Evolutionary conservation across 1,139 yeast genomes (phyloP).

Genomic region (Diutina pseudorugosa): DNA sequence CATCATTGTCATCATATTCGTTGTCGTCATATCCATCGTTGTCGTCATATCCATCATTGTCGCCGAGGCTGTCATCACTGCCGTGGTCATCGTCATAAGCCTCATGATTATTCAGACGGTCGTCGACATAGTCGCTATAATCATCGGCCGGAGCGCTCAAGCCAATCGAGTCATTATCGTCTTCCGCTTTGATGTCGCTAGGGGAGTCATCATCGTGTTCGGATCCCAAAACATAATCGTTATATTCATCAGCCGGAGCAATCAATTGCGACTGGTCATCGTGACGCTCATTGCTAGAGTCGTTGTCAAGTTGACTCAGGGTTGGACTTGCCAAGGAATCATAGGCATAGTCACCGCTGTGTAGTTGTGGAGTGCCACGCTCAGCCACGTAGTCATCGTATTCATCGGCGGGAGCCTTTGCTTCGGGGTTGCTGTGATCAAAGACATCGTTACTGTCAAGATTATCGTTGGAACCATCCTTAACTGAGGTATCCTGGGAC

Average conservation of each 20-base stretch:
- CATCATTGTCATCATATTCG: no score
- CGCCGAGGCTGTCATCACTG: no score
- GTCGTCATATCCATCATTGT: no score
- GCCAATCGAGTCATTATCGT: neutral
- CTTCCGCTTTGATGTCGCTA: no score
- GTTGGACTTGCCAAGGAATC: neutral
- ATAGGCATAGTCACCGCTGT: neutral
- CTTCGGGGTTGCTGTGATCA: no score
- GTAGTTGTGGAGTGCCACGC: neutral
- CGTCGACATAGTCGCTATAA: neutral
- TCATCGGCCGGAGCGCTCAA: neutral
- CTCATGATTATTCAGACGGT: neutral
- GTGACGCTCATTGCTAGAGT: neutral
- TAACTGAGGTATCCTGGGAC: no score
- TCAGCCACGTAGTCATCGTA: neutral
- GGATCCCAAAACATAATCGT: neutral
- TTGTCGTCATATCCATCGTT: no score
- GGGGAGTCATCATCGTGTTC: neutral
- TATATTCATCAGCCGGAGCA: neutral
- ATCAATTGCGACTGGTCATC: neutral
- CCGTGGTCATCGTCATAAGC: neutral
- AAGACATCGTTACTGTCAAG: neutral
- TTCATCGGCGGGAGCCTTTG: neutral
- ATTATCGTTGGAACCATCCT: neutral
- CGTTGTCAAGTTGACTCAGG: no score